Base-by-base conservation (phyloP, 306 rosid genomes). In the Cercis canadensis region DNA sequence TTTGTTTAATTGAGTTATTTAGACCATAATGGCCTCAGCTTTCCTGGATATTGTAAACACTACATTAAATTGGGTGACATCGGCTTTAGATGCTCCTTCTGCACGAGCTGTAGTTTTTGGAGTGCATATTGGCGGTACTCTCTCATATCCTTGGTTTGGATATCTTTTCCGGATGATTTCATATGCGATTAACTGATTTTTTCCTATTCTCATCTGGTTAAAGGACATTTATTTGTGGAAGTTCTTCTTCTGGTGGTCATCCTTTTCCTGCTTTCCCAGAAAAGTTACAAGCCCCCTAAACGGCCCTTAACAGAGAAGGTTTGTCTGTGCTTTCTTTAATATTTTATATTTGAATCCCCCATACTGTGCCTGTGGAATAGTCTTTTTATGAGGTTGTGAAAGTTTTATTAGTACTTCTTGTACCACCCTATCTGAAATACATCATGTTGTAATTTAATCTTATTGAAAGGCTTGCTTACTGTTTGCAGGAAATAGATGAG, bases 201-300 rank as follows among this genome's bases (percentile, higher is more conserved):
- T 34, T 54, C 13, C 19, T 8, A 16, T 41, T 67, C 11, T 78
- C 53, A 36, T 64, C 37, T 78, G 62, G 21, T 78, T 78, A 76
- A 81, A 94, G 99, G 99, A 29, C 99, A 91, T 86, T 80, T 89
- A 39, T 87, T 94, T 66, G 85, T 94, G 52, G 97, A 91, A 72
- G 95, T 77, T 67, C 80, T 94, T 68, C 95, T 94, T 66, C 45
- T 87, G 50, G 89, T 88, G 52, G 99, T 94, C 71, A 94, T 94
- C 50, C 77, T 91, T 74, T 84, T 89, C 81, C 83, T 94, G 56
- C 95, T 94, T 66, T 91, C 97, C 47, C 96, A 87, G 83, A 94
- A 94, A 75, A 94, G 99, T 86, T 94, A 94, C 89, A 94, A 85
- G 78, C 99, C 96, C 46, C 99, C 99, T 36, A 94, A 89, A 75